phyloP scores from a whole-genome alignment of 495 filamentous ascomycete genomes.

The Lichina pygmaea region DNA sequence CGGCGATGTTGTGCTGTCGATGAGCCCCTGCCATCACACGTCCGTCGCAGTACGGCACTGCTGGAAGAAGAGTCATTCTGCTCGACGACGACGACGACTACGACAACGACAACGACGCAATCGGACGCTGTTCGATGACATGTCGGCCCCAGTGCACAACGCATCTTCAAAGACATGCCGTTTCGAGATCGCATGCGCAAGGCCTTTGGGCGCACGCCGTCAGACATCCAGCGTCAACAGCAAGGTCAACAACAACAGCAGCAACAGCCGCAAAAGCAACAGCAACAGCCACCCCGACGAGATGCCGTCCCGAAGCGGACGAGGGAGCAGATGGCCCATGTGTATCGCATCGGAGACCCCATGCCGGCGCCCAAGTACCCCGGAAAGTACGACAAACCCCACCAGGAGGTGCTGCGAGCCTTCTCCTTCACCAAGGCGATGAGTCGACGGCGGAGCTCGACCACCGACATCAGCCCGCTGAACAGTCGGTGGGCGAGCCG shows the following conservation, averaged over 20 bases:
- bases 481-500: neutral
- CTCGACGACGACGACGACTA: too few relatives aligned
- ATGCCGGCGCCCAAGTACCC: neutral
- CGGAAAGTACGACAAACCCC: neutral
- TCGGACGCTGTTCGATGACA: too few relatives aligned
- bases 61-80: too few relatives aligned
- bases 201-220: neutral
- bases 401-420: neutral
- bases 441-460: neutral
- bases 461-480: neutral
- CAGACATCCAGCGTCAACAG: neutral
- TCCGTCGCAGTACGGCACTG: too few relatives aligned
- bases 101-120: too few relatives aligned
- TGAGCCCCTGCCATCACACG: too few relatives aligned
- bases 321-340: neutral
- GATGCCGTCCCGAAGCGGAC: neutral
- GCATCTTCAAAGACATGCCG: neutral
- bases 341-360: neutral
- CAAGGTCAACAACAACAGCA: neutral
- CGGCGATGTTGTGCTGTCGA: too few relatives aligned
- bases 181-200: neutral
- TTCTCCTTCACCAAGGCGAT: neutral
- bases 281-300: neutral
- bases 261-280: neutral
- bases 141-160: too few relatives aligned